Base-by-base conservation (phyloP, 2,329 filamentous ascomycete genomes). In the Calonectria leucothoes region DNA sequence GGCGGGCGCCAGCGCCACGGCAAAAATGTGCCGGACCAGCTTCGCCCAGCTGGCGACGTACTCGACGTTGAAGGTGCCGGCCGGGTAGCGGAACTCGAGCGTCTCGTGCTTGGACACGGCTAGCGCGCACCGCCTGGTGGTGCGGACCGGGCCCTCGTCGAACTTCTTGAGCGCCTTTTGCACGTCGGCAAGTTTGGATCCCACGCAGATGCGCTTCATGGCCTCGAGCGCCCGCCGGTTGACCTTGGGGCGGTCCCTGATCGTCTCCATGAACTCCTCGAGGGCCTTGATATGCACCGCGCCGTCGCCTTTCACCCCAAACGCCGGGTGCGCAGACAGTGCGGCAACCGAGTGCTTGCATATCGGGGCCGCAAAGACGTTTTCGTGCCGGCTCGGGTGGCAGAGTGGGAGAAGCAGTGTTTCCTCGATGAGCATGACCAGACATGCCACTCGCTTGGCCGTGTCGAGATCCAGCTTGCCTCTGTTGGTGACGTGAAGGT, bases 71-170 rank as follows among this genome's bases (percentile, higher is more conserved):
- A 81, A 81, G 11, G 61, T 76, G 15, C 78, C 75, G 25, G 81
- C 80, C 29, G 79, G 78, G 48, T 82, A 82, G 35, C 81, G 78
- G 27, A 82, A 82, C 70, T 82, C 80, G 17, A 80, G 23, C 0
- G 79, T 82, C 31, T 78, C 61, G 63, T 80, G 77, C 49, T 73
- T 75, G 23, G 78, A 76, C 2, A 81, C 66, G n/a, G 75, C 81
- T 4, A 82, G 55, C 2, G 68, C 80, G 66, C 80, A 82, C 14
- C 75, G 75, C 11, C 68, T 72, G 6, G 78, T 80, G 17, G 78
- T 80, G 66, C 76, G 78, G 4, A 75, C 69, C 4, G 72, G 64
- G 1, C 78, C 78, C 39, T 77, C 73, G 23, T 80, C 63, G 52
- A 78, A 80, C 42, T 80, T 80, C 33, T 74, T 75, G 17, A 80